Evolutionary conservation across 2,329 filamentous ascomycete species (phyloP).

Genomic region (Exophiala bonariae): DNA sequence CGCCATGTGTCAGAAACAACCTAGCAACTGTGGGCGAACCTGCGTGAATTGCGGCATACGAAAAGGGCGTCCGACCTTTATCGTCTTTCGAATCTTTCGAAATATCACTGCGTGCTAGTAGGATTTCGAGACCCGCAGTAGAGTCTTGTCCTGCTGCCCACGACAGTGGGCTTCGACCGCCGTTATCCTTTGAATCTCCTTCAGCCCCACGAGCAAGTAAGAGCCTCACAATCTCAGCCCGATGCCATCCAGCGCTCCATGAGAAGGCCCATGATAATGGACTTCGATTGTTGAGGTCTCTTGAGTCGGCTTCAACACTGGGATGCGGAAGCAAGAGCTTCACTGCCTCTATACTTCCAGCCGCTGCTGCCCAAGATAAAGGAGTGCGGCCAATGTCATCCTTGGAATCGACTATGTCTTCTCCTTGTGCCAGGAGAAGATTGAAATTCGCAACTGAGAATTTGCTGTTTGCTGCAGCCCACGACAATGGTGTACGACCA

Average conservation of each 20-base stretch:
- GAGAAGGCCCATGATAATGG: constrained; percentile 10
- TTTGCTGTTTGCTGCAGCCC: no score
- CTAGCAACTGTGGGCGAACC: no score
- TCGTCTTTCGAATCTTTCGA: constrained; percentile 12
- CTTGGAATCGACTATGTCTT: no score
- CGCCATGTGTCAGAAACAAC: background rate
- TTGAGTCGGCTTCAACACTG: constrained; percentile 1
- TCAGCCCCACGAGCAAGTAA: no score
- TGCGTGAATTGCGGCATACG: no score
- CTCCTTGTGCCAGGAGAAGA: background rate
- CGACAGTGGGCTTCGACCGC: constrained; percentile 8
- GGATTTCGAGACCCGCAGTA: no score
- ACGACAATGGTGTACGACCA: no score
- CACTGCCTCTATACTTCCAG: constrained; percentile 12
- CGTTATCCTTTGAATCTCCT: constrained; percentile 3
- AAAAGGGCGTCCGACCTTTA: constrained; percentile 2
- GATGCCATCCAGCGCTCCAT: no score
- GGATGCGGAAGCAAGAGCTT: constrained; percentile 11
- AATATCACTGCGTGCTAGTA: no score
- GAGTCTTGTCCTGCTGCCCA: constrained; percentile 10
- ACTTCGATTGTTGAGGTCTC: constrained; percentile 5
- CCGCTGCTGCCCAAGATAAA: constrained; percentile 1
- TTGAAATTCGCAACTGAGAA: no score
- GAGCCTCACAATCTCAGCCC: no score
- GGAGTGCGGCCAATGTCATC: constrained; percentile 2